Evolutionary conservation across 176 grass and related monocot genomes (phyloP).

Genomic region (Rhynchospora breviuscula): DNA sequence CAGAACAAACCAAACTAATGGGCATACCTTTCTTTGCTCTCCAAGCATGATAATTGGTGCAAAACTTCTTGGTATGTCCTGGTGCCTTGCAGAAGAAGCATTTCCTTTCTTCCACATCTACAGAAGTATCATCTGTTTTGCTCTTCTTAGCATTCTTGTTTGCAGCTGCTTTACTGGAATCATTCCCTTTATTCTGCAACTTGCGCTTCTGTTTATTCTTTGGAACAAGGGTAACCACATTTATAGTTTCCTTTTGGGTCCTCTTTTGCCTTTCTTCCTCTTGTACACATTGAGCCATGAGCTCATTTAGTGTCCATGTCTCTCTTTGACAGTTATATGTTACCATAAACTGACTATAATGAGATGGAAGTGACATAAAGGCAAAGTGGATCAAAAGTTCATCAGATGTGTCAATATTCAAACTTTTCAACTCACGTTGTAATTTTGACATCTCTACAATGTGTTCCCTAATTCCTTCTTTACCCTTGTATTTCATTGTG

Average conservation of each 20-base stretch:
- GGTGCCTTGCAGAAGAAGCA: too few relatives aligned
- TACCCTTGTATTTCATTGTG: neutral
- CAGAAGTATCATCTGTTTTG: too few relatives aligned
- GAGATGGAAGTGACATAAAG: neutral
- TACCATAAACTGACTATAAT: neutral
- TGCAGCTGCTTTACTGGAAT: too few relatives aligned
- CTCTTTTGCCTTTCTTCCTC: too few relatives aligned
- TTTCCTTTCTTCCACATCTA: too few relatives aligned
- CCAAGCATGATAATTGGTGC: too few relatives aligned
- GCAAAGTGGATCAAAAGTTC: neutral
- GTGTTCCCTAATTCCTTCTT: neutral
- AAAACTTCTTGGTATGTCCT: too few relatives aligned
- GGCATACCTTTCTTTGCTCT: neutral
- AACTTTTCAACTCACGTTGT: neutral
- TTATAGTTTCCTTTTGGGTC: too few relatives aligned
- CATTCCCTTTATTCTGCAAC: too few relatives aligned
- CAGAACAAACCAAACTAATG: conserved; percentile 13
- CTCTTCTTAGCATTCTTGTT: too few relatives aligned
- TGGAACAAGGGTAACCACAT: too few relatives aligned
- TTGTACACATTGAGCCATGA: neutral
- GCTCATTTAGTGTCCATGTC: neutral
- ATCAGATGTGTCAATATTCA: neutral
- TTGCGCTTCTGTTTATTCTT: too few relatives aligned
- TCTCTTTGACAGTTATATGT: neutral
- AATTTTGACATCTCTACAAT: neutral